These are phyloP conservation scores for Gaultheria prostrata DNA, from an alignment of 148 eudicot species.

Conservation along the genomic window DNA sequence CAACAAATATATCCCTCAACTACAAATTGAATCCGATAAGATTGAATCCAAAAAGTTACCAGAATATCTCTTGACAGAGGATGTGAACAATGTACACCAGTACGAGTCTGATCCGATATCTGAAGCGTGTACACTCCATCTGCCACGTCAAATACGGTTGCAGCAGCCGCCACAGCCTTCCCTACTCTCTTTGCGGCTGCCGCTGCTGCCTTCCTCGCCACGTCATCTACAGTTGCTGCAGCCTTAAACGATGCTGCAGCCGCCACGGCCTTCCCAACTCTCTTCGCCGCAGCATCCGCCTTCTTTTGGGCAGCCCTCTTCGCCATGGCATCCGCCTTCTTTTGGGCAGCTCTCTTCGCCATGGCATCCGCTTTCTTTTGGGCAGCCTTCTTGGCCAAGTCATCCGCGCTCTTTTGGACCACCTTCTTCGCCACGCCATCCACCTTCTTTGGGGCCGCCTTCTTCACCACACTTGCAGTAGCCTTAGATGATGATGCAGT, in stretches of 20 bases:
- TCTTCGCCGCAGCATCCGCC: not conserved
- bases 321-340: not conserved
- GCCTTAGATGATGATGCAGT: too few relatives aligned
- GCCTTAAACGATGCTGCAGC: not conserved
- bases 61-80: conserved; percentile 82
- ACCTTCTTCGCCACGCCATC: not conserved
- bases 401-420: not conserved
- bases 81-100: conserved; percentile 84
- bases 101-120: conserved; percentile 92
- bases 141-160: conserved; percentile 41
- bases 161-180: conserved; percentile 48
- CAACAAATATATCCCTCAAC: not conserved
- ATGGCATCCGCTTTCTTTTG: not conserved
- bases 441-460: not conserved
- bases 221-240: not conserved
- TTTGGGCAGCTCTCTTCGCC: not conserved
- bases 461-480: too few relatives aligned
- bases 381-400: not conserved
- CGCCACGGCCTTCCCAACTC: not conserved
- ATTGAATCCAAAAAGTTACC: conserved; percentile 34
- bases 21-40: not conserved
- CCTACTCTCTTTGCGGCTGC: conserved; percentile 94
- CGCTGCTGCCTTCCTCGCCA: not conserved
- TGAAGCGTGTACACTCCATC: conserved; percentile 35
- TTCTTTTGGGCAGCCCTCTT: not conserved